Evolutionary conservation across 805 yeast species (phyloP).

Genomic region (Zygotorulaspora sp.): DNA sequence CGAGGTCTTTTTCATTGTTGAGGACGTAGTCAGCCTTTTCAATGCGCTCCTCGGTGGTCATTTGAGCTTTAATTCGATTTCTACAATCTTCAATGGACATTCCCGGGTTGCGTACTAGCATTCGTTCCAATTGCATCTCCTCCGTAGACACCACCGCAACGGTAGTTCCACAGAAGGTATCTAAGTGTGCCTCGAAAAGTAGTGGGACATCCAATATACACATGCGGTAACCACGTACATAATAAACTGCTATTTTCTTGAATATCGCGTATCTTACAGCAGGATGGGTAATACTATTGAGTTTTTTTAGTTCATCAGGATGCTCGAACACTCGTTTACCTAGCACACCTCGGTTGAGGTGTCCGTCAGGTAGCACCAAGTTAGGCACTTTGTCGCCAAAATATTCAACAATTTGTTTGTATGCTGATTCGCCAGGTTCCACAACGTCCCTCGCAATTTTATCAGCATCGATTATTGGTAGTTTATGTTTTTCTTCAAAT

Average conservation of each 20-base stretch:
- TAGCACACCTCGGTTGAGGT: slow-evolving; percentile 60
- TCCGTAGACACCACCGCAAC: slow-evolving; percentile 62
- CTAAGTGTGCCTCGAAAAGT: slow-evolving; percentile 73
- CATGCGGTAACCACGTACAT: slow-evolving; percentile 52
- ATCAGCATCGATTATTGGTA: slow-evolving; percentile 85
- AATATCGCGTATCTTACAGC: slow-evolving; percentile 65
- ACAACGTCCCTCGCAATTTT: slow-evolving; percentile 81
- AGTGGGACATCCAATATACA: slow-evolving; percentile 88
- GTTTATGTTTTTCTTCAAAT: slow-evolving; percentile 45
- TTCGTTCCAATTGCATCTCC: slow-evolving; percentile 57
- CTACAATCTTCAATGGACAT: slow-evolving; percentile 61
- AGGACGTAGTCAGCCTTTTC: slow-evolving; percentile 60
- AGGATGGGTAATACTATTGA: slow-evolving; percentile 84
- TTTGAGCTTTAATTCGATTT: slow-evolving; percentile 71
- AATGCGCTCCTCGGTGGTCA: slow-evolving; percentile 57
- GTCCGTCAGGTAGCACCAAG: slow-evolving; percentile 40
- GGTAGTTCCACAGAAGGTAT: slow-evolving; percentile 63
- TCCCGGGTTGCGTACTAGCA: slow-evolving; percentile 62
- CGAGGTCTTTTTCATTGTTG: slow-evolving; percentile 51
- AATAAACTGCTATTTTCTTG: slow-evolving; percentile 50
- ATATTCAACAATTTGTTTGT: slow-evolving; percentile 54
- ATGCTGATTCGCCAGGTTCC: slow-evolving; percentile 71
- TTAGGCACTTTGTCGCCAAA: slow-evolving; percentile 55
- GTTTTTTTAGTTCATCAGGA: slow-evolving; percentile 48
- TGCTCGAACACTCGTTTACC: slow-evolving; percentile 78